phyloP scores from a whole-genome alignment of 1,139 yeast genomes.

The Protomyces lactucae-debilis region DNA sequence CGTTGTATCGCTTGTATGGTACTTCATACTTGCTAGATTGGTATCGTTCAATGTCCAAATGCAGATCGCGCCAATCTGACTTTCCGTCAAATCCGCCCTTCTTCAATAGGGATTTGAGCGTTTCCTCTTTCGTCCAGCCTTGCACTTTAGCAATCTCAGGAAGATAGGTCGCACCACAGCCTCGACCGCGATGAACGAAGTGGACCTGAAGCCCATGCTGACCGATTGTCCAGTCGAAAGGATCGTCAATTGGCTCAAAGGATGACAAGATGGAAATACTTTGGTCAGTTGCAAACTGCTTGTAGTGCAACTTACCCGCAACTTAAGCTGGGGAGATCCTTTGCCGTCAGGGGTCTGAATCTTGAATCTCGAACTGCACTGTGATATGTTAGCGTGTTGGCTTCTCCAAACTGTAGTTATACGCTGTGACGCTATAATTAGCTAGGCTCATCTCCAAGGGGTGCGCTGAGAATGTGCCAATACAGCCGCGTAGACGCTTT shows the following conservation, averaged over 20 bases:
- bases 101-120: conserved; percentile 61
- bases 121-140: conserved; percentile 69
- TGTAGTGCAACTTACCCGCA: conserved; percentile 39
- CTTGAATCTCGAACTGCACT: conserved; percentile 70
- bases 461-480: conserved; percentile 67
- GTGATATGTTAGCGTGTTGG: not conserved
- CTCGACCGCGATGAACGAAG: conserved; percentile 41
- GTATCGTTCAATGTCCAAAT: conserved; percentile 39
- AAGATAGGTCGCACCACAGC: conserved; percentile 66
- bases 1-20: conserved; percentile 9
- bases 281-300: conserved; percentile 34
- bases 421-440: conserved; percentile 60
- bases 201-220: conserved; percentile 68
- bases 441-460: conserved; percentile 55
- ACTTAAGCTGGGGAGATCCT: conserved; percentile 53
- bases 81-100: conserved; percentile 56
- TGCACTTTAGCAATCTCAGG: conserved; percentile 93
- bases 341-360: conserved; percentile 57
- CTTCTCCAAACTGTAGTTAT: conserved; percentile 22
- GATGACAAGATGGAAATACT: conserved; percentile 62
- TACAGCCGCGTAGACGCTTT: conserved; percentile 72
- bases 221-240: conserved; percentile 76
- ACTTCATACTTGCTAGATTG: conserved; percentile 37
- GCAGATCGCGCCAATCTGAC: conserved; percentile 26
- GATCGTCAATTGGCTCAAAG: conserved; percentile 50